A percentile compares a stretch with the other conserved stretches of the same genome.
phyloP scores from a whole-genome alignment of 352 stramenopile species.

The Phytopythium oedochilum region DNA sequence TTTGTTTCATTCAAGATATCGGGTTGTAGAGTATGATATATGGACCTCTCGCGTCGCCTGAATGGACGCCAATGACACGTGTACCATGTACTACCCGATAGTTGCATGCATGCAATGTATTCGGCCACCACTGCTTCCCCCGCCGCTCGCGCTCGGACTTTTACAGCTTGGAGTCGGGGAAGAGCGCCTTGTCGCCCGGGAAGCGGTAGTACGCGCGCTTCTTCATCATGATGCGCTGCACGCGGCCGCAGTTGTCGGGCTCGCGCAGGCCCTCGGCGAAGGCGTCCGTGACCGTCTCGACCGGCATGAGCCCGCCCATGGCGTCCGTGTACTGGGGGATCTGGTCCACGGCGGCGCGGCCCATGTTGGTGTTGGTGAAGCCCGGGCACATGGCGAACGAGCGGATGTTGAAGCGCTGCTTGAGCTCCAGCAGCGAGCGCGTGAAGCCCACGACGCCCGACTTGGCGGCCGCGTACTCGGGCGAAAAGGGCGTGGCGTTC shows the following conservation, averaged over 20 bases:
- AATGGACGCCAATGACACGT: no score
- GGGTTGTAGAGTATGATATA: no score
- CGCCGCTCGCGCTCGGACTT: no score
- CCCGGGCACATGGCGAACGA: conserved; percentile 61
- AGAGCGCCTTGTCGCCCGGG: conserved; percentile 63
- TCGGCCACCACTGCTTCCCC: no score
- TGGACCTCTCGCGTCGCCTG: no score
- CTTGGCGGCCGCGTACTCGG: conserved; percentile 73
- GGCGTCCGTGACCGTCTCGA: conserved; percentile 46
- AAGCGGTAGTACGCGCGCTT: conserved; percentile 55
- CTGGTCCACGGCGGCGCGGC: conserved; percentile 24
- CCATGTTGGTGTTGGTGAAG: conserved; percentile 71
- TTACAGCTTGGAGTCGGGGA: conserved; percentile 67
- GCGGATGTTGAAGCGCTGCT: conserved; percentile 67
- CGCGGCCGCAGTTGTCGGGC: conserved; percentile 50
- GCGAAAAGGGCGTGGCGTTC: conserved; percentile 41
- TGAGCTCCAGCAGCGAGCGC: conserved; percentile 50
- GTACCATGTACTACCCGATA: no score
- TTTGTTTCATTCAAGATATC: no score
- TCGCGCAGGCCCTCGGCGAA: conserved; percentile 47
- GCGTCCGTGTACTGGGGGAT: conserved; percentile 43
- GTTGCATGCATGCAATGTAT: no score
- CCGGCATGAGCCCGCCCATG: conserved; percentile 48
- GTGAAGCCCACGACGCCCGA: conserved; percentile 72
- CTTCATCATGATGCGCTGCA: conserved; percentile 50